phyloP scores from a whole-genome alignment of 768 basidiomycete genomes.

The Holtermanniella nyarrowii region DNA sequence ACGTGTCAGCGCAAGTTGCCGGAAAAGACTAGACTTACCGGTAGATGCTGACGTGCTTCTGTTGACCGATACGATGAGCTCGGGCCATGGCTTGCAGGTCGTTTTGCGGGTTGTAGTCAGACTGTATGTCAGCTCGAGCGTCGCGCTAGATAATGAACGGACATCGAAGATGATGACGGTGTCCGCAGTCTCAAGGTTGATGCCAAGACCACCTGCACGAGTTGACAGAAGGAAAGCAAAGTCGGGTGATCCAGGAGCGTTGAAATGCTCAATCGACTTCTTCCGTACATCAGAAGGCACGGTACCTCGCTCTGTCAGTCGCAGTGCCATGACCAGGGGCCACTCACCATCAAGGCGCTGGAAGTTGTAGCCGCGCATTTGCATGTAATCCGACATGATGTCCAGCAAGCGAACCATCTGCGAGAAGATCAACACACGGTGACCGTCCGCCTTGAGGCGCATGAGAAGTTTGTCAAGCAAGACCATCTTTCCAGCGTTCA shows the following conservation, averaged over 20 bases:
- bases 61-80: slow-evolving; percentile 97
- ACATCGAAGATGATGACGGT: slow-evolving; percentile 95
- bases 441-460: slow-evolving; percentile 78
- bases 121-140: slow-evolving; percentile 46
- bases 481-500: slow-evolving; percentile 98
- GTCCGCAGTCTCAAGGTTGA: slow-evolving; percentile 97
- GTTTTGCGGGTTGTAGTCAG: slow-evolving; percentile 98
- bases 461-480: slow-evolving; percentile 91
- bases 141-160: slow-evolving; percentile 4
- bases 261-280: slow-evolving; percentile 94
- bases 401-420: slow-evolving; percentile 98
- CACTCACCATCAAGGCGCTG: slow-evolving; percentile 81
- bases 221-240: slow-evolving; percentile 96
- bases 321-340: neutral
- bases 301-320: slow-evolving; percentile 36
- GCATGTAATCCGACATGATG: slow-evolving; percentile 96
- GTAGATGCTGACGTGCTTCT: slow-evolving; percentile 96
- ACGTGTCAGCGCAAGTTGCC: neutral
- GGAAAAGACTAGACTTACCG: slow-evolving; percentile 40
- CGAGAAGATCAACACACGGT: slow-evolving; percentile 96
- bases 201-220: slow-evolving; percentile 91
- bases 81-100: slow-evolving; percentile 99
- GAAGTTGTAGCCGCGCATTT: slow-evolving; percentile 74
- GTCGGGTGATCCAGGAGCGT: slow-evolving; percentile 80
- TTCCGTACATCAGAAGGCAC: slow-evolving; percentile 87